Conservation (phyloP, 768 basidiomycete species). For the Russula compacta region DNA sequence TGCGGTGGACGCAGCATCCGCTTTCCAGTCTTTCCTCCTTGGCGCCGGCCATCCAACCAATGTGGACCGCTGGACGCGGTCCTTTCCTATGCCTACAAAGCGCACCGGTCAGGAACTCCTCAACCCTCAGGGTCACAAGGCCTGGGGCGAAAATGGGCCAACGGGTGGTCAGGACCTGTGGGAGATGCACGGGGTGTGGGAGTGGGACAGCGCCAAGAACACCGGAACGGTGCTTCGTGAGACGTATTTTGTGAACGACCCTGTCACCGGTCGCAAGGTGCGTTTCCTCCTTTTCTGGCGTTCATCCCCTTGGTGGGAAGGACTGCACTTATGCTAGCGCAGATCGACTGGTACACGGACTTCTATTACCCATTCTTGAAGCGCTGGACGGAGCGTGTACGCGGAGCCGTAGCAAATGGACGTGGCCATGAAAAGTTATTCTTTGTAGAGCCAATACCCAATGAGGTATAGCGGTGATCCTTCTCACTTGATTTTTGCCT, state of each 20-base stretch:
- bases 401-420: conserved; percentile 25
- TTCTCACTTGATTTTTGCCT: neutral
- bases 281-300: conserved; percentile 5
- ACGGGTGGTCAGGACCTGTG: conserved; percentile 68
- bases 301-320: too few relatives aligned
- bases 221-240: conserved; percentile 71
- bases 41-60: conserved; percentile 78
- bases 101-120: conserved; percentile 48
- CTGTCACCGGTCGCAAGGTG: conserved; percentile 53
- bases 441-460: conserved; percentile 85
- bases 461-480: conserved; percentile 52
- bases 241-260: conserved; percentile 74
- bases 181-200: conserved; percentile 93
- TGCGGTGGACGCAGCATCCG: conserved; percentile 47
- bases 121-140: conserved; percentile 49
- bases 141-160: conserved; percentile 70
- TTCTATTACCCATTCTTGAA: conserved; percentile 73
- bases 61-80: conserved; percentile 73
- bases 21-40: conserved; percentile 85
- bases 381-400: conserved; percentile 57
- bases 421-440: conserved; percentile 47
- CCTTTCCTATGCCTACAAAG: conserved; percentile 83
- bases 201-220: conserved; percentile 60
- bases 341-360: conserved; percentile 84
- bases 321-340: neutral